Percentiles rank a stretch among this genome's conserved stretches.
Evolutionary conservation across 2,329 filamentous ascomycete genomes (phyloP).

Genomic region (Rutstroemia sydowiana): DNA sequence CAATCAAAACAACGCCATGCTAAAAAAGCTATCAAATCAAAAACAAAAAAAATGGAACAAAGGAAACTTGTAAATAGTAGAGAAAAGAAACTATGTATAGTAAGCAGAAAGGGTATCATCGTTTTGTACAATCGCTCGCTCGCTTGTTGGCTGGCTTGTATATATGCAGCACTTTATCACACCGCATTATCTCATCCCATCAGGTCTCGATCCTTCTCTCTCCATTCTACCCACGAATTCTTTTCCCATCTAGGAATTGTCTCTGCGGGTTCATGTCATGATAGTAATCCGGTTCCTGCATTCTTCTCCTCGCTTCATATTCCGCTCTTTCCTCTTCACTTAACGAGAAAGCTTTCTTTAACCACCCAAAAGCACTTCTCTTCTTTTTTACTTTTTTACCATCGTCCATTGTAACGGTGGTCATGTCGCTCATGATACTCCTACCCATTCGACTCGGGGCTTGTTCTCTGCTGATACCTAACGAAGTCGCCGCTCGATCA

Average conservation of each 20-base stretch:
- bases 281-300: constrained; percentile 14
- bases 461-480: constrained; percentile 24
- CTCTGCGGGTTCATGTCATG: constrained; percentile 11
- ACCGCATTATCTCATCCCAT: neutral
- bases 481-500: constrained; percentile 13
- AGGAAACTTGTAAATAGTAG: no score
- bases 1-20: no score
- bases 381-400: constrained; percentile 51
- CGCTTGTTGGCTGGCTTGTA: no score
- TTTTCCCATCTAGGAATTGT: constrained; percentile 24
- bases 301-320: constrained; percentile 46
- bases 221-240: constrained; percentile 9
- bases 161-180: no score
- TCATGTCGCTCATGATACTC: constrained; percentile 50
- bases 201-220: neutral
- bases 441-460: constrained; percentile 27
- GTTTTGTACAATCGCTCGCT: no score
- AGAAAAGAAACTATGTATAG: no score
- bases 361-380: constrained; percentile 59
- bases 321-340: constrained; percentile 55
- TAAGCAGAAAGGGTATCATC: no score
- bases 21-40: no score
- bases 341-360: constrained; percentile 60
- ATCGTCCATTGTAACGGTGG: constrained; percentile 32
- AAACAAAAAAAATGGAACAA: no score